Evolutionary conservation across 257 asterid species (phyloP).

Genomic region (Solanum etuberosum): DNA sequence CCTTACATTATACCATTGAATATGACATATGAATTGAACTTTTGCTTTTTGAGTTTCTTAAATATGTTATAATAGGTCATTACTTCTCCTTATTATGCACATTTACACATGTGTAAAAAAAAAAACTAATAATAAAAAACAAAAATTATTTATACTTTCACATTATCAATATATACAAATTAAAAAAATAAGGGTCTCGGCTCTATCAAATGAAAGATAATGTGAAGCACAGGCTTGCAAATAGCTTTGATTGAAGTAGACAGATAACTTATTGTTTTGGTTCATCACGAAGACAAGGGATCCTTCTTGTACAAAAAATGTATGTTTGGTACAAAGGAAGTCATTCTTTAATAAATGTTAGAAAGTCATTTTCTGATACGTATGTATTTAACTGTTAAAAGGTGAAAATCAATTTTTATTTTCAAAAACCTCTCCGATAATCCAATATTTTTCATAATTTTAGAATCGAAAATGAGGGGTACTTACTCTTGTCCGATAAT

Average conservation of each 20-base stretch:
- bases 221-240: constrained; percentile 13
- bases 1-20: neutral
- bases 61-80: neutral
- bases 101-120: neutral
- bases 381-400: neutral
- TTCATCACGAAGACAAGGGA: constrained; percentile 9
- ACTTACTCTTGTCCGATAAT: neutral
- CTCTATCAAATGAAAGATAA: constrained; percentile 23
- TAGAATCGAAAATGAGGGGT: rapidly evolving
- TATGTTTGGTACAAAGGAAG: neutral
- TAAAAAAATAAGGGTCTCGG: neutral
- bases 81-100: neutral
- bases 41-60: neutral
- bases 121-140: too few relatives aligned
- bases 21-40: neutral
- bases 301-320: neutral
- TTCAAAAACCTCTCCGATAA: neutral
- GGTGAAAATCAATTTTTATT: too few relatives aligned
- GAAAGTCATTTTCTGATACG: neutral
- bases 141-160: neutral
- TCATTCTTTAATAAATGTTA: neutral
- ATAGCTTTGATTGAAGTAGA: constrained; percentile 42
- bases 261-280: constrained; percentile 37
- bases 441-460: neutral
- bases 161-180: neutral